Evolutionary conservation across 2,329 filamentous ascomycete genomes (phyloP), one percentile per base, ranked within the genome.

Genomic region (Pseudogymnoascus sp.): DNA sequence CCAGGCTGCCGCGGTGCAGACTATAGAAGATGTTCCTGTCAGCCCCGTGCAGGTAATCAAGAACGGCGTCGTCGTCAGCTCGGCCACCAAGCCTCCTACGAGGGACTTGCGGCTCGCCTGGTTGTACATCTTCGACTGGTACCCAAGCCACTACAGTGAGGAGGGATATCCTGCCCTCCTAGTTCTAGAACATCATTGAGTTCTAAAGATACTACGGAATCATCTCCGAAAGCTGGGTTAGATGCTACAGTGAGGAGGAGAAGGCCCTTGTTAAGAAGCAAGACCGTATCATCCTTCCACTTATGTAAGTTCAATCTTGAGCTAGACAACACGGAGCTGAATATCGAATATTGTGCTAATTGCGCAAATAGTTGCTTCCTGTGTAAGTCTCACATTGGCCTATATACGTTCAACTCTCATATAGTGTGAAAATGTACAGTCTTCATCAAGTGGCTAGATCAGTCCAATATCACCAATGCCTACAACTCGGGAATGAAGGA

Each of bases 401-500:
- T 12, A 34, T 19, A 26, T 57, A n/a, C 33, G 33, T 34, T n/a
- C 12, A 34, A n/a, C 12, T 34, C 33, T 34, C 33, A 34, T 34
- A 34, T 5, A n/a, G 33, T 34, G 33, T 15, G 13, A 34, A 3
- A n/a, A 12, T 34, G 33, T 15, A 5, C n/a, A 52, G 13, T 64
- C 62, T 77, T 77, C 60, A 75, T 76, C 67, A 75, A 75, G 66
- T 69, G 69, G 34, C 73, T 79, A 21, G 78, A 80, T 64, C 72
- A 75, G 18, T 73, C 75, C 18, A 77, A 78, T 61, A 66, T 75
- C 52, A 74, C 71, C 61, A 75, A 71, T 45, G 76, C 76, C 5
- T 78, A 75, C 60, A 74, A 77, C 0, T 75, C 73, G 0, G 77
- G 76, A 0, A 77, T 78, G 76, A 72, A 76, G 55, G 72, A 79